Evolutionary conservation across 2,329 filamentous ascomycete genomes (phyloP).

Genomic region (Leptosphaerulina australis): DNA sequence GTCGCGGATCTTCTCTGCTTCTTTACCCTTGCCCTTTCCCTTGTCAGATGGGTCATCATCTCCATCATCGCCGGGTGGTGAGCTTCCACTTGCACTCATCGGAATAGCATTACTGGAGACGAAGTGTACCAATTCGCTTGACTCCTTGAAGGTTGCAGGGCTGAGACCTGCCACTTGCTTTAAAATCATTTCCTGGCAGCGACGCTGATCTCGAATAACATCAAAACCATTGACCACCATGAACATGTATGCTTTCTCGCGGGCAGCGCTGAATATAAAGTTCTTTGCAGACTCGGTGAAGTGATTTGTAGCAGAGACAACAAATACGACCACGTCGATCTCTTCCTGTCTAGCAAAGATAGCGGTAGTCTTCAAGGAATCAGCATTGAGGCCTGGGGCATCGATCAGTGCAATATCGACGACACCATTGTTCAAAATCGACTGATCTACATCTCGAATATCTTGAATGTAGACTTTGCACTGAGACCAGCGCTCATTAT

Average conservation of each 20-base stretch:
- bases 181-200: slow-evolving; percentile 90
- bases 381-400: slow-evolving; percentile 91
- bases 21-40: slow-evolving; percentile 67
- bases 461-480: slow-evolving; percentile 98
- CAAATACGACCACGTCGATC: slow-evolving; percentile 98
- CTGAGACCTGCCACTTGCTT: slow-evolving; percentile 89
- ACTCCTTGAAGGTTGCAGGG: slow-evolving; percentile 90
- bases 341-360: slow-evolving; percentile 97
- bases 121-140: slow-evolving; percentile 91
- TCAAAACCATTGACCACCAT: slow-evolving; percentile 99
- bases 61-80: slow-evolving; percentile 44
- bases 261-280: slow-evolving; percentile 92
- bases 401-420: slow-evolving; percentile 98
- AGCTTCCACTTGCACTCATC: slow-evolving; percentile 55
- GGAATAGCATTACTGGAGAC: slow-evolving; percentile 97
- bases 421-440: slow-evolving; percentile 93
- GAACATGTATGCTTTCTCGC: slow-evolving; percentile 98
- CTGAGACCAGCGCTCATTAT: slow-evolving; percentile 86
- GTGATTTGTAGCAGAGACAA: slow-evolving; percentile 96
- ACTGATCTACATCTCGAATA: slow-evolving; percentile 85
- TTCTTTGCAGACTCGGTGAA: slow-evolving; percentile 98
- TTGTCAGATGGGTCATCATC: slow-evolving; percentile 55
- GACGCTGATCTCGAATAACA: slow-evolving; percentile 86
- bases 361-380: slow-evolving; percentile 95
- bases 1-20: slow-evolving; percentile 80